Evolutionary conservation across 129 eudicot genomes (phyloP).

Genomic region (Oenanthe sinensis): DNA sequence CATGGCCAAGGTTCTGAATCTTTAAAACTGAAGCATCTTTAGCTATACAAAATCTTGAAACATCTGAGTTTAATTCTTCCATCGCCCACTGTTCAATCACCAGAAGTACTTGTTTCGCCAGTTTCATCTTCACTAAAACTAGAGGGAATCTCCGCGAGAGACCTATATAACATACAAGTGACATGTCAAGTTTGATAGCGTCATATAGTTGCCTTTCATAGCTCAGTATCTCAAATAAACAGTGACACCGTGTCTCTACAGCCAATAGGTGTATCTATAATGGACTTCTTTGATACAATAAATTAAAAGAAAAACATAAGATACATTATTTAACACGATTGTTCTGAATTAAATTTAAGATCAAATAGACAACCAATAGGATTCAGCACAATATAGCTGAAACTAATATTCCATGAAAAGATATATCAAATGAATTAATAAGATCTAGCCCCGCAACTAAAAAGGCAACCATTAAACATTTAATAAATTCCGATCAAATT

Average conservation of each 20-base stretch:
- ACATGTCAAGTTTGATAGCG: constrained; percentile 1
- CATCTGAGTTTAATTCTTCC: neutral
- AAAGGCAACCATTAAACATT: neutral
- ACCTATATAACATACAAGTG: constrained; percentile 28
- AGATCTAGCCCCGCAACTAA: neutral
- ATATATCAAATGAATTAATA: neutral
- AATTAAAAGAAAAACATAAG: neutral
- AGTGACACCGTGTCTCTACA: neutral
- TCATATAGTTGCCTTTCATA: neutral
- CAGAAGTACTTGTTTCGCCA: constrained; percentile 64
- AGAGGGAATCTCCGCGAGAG: constrained; percentile 43
- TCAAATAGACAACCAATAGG: neutral
- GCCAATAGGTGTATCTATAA: neutral
- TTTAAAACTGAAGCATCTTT: neutral
- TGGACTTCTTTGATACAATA: neutral
- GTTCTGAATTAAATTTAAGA: neutral
- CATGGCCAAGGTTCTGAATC: neutral
- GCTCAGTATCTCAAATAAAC: neutral
- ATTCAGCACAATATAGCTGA: neutral
- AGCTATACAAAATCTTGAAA: constrained; percentile 4
- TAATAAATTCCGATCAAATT: neutral
- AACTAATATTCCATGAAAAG: neutral
- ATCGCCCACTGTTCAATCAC: constrained; percentile 19
- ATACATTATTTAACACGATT: neutral
- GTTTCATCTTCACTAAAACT: constrained; percentile 86